Conservation (phyloP, 257 asterid genomes). For the Salvia hispanica region DNA sequence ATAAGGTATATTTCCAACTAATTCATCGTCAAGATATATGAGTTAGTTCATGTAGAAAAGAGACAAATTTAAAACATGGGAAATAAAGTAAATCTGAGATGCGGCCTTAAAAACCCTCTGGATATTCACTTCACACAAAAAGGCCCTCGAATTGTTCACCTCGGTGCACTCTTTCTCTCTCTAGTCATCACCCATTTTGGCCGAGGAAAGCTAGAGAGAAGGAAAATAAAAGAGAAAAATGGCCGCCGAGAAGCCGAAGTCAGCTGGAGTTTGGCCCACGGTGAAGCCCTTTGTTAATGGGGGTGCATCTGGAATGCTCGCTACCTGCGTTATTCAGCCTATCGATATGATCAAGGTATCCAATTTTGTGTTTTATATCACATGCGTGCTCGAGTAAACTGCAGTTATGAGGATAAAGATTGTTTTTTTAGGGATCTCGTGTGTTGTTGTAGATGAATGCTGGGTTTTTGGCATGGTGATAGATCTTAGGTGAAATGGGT, state of each 20-base stretch:
- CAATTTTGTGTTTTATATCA: background rate
- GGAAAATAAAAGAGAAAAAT: constrained; percentile 34
- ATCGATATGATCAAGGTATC: constrained; percentile 96
- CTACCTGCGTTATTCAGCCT: constrained; percentile 96
- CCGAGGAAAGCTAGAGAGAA: constrained; percentile 34
- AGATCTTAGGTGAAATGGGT: constrained; percentile 42
- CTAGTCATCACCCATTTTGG: constrained; percentile 9
- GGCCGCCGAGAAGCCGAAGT: constrained; percentile 76
- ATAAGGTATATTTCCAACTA: no score
- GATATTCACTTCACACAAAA: constrained; percentile 4
- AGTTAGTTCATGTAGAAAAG: background rate
- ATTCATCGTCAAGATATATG: background rate
- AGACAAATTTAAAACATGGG: background rate
- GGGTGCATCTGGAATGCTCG: constrained; percentile 98
- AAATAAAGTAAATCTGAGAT: constrained; percentile 7
- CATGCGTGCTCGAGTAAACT: background rate
- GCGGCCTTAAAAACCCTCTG: constrained; percentile 28
- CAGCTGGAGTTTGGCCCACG: constrained; percentile 79
- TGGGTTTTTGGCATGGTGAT: constrained; percentile 14
- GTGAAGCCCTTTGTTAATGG: constrained; percentile 97
- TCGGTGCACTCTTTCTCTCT: constrained; percentile 17
- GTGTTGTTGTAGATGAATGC: constrained; percentile 5
- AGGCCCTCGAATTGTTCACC: constrained; percentile 38
- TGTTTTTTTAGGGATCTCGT: constrained; percentile 3
- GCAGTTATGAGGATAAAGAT: background rate